Evolutionary conservation across 2,329 filamentous ascomycete species (phyloP).

Genomic region (Zasmidium citrigriseum): DNA sequence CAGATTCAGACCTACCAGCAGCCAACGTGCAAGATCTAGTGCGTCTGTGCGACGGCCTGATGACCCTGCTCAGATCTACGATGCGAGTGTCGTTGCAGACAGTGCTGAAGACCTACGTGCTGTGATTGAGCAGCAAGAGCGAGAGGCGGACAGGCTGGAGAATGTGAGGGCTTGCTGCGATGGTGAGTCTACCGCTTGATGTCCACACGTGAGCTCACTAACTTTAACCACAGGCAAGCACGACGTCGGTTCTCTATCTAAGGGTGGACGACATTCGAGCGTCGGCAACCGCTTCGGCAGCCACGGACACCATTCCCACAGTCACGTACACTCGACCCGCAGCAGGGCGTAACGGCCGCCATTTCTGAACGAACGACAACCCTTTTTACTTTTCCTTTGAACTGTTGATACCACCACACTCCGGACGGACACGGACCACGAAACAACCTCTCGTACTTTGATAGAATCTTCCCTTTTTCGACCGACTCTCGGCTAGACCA

Average conservation of each 20-base stretch:
- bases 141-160: constrained; percentile 78
- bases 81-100: constrained; percentile 63
- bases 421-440: not conserved
- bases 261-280: constrained; percentile 16
- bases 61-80: constrained; percentile 39
- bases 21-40: constrained; percentile 22
- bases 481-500: no score
- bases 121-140: constrained; percentile 75
- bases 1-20: constrained; percentile 25
- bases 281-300: constrained; percentile 12
- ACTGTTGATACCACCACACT: not conserved
- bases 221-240: constrained; percentile 46
- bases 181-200: constrained; percentile 64
- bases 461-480: no score
- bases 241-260: constrained; percentile 50
- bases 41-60: constrained; percentile 17
- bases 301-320: constrained; percentile 5
- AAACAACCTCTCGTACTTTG: not conserved
- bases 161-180: constrained; percentile 97
- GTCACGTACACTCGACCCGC: not conserved
- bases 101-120: constrained; percentile 76
- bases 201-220: not conserved
- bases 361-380: not conserved
- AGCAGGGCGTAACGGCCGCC: not conserved
- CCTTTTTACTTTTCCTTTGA: not conserved